Base-by-base conservation (phyloP, 2,329 filamentous ascomycete genomes). In the Aspergillus ustus region DNA sequence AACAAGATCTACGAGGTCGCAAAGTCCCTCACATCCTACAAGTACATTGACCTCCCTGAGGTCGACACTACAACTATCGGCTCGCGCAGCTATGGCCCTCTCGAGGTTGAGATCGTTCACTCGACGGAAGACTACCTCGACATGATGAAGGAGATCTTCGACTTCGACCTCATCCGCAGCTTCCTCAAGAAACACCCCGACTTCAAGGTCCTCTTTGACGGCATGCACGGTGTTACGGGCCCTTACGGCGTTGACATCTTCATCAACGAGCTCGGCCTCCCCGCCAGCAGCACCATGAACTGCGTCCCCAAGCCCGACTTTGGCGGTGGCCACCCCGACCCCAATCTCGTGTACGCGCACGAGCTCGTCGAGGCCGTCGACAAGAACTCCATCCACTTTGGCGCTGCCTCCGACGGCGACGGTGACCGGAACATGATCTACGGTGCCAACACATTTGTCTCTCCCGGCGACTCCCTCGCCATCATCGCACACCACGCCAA, bases 351-450 rank as follows among this genome's bases (percentile, higher is more conserved):
- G 61, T 99, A 99, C 73, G 95, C 95, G 31, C 92, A 96, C 81
- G 94, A 92, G 57, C 86, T 99, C 46, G 95, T 99, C 63, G 92
- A 97, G 73, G 91, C 89, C 64, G 95, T 99, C 46, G 93, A 99
- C 80, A 91, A 91, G 83, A 89, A 92, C 72, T 87, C 88, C 62
- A 93, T 99, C 67, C 95, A 96, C 75, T 99, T 99, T 72, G 95
- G 95, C 74, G 95, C 95, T 62, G 95, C 95, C 52, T 96, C 92
- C 66, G 95, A 99, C 70, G 95, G 95, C 70, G 95, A 99, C 72
- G 95, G 95, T 73, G 95, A 99, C 84, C 91, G 95, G 71, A 99
- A 99, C 88, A 99, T 99, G 95, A 99, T 99, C 75, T 99, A 99
- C 81, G 95, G 95, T 66, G 93, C 94, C 68, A 94, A 96, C 73